A percentile compares a stretch with the other conserved stretches of the same genome.
Evolutionary conservation across 257 asterid genomes (phyloP).

Genomic region (Eucommia ulmoides): DNA sequence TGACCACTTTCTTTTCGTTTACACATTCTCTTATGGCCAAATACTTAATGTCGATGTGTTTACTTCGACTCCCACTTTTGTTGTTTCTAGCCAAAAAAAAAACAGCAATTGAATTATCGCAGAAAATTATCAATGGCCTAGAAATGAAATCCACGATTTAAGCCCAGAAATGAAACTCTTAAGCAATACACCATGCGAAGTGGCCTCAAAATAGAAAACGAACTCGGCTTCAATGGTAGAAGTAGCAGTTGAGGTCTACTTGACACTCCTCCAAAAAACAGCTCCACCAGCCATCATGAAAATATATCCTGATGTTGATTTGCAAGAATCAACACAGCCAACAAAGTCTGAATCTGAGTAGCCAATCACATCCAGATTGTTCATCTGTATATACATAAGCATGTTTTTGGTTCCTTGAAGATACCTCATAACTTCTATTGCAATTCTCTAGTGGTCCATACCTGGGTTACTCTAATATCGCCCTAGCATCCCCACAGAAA

Average conservation of each 20-base stretch:
- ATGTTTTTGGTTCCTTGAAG: neutral
- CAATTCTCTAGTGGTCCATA: neutral
- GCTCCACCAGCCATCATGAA: neutral
- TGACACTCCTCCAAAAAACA: neutral
- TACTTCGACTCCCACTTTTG: conserved; percentile 2
- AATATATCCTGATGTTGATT: neutral
- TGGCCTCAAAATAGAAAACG: neutral
- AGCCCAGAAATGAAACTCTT: neutral
- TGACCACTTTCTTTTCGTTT: neutral
- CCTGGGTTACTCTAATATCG: neutral
- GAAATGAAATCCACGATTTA: neutral
- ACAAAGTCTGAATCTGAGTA: neutral
- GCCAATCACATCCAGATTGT: neutral
- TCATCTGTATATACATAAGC: neutral
- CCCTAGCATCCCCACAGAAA: neutral
- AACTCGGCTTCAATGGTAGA: neutral
- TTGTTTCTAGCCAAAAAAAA: conserved; percentile 3
- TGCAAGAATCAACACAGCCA: neutral
- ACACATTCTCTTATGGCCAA: neutral
- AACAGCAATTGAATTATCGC: neutral
- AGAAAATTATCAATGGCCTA: neutral
- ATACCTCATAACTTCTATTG: conserved; percentile 4
- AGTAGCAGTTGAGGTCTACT: neutral
- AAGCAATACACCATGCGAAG: neutral
- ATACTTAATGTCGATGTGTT: conserved; percentile 4